Evolutionary conservation across 2,329 filamentous ascomycete genomes (phyloP), one percentile per base, ranked within the genome.

Genomic region (Ambrosiella cleistominuta): DNA sequence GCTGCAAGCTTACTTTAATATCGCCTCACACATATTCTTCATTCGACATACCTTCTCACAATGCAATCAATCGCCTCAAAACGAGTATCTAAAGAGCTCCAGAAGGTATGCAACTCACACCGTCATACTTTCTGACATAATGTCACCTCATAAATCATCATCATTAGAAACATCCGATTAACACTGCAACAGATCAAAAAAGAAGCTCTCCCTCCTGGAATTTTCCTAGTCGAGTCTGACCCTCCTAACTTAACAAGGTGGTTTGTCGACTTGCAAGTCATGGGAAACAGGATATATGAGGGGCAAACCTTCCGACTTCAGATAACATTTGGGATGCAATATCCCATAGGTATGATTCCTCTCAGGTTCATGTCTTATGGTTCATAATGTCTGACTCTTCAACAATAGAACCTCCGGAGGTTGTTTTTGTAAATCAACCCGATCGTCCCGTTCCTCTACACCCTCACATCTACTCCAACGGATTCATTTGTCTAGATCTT

Each of bases 381-480:
- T 49, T 49, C 13, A 55, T 40, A 42, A 49, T 36, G 27, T 19
- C 17, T 42, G 7, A 44, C 35, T 15, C 11, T 36, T 38, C n/a
- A 13, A 7, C 47, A 54, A 51, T 65, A 95, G 91, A 96, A 74
- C 86, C 93, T 0, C 93, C 93, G 27, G 93, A 98, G 75, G 93
- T 97, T 63, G 86, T 86, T 59, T 98, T 98, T 67, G 73, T 79
- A 57, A 69, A 80, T 39, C 74, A 78, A 64, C 52, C 59, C 17
- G 51, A 57, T 38, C 78, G 81, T 50, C 76, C 78, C 42, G 90
- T 98, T 65, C 93, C 93, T 0, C 90, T 95, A 69, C 93, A 98
- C 66, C 93, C 93, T 2, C 93, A 98, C 72, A 87, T 98, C 70
- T 98, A 98, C 74, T 93, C 86, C 65, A 98, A 98, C 70, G 93